A percentile compares a stretch with the other conserved stretches of the same genome.
These are phyloP conservation scores for Mercurialis annua DNA, from an alignment of 345 rosid species.

Conservation along the genomic window DNA sequence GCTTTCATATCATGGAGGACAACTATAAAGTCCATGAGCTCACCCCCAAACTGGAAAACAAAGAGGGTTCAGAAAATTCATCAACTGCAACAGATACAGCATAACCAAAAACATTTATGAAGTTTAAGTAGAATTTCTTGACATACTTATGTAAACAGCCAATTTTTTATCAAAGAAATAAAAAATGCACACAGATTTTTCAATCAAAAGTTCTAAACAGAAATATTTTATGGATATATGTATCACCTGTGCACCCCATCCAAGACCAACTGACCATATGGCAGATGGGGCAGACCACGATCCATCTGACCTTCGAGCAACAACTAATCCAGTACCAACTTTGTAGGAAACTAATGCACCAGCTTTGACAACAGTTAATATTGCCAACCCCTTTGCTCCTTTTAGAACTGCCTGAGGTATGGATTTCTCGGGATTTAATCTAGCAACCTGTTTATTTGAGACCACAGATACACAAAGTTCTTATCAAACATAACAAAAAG, in stretches of 20 bases:
- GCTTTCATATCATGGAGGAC: constrained; percentile 90
- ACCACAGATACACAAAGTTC: neutral
- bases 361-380: constrained; percentile 89
- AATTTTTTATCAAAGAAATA: neutral
- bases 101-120: neutral
- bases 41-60: constrained; percentile 73
- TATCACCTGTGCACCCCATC: constrained; percentile 99
- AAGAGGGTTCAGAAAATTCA: constrained; percentile 1
- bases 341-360: constrained; percentile 79
- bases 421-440: constrained; percentile 77
- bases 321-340: constrained; percentile 83
- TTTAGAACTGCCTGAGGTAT: constrained; percentile 74
- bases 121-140: neutral
- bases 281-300: constrained; percentile 99
- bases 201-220: neutral
- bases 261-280: constrained; percentile 68
- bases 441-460: constrained; percentile 53
- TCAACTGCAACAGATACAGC: neutral
- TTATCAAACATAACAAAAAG: neutral
- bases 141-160: neutral
- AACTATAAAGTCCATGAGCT: constrained; percentile 90
- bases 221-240: neutral
- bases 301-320: constrained; percentile 79
- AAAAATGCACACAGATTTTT: neutral
- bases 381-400: constrained; percentile 86